These are phyloP conservation scores for Colletotrichum nymphaeae DNA, from an alignment of 2,329 filamentous ascomycete genomes.

Conservation along the genomic window DNA sequence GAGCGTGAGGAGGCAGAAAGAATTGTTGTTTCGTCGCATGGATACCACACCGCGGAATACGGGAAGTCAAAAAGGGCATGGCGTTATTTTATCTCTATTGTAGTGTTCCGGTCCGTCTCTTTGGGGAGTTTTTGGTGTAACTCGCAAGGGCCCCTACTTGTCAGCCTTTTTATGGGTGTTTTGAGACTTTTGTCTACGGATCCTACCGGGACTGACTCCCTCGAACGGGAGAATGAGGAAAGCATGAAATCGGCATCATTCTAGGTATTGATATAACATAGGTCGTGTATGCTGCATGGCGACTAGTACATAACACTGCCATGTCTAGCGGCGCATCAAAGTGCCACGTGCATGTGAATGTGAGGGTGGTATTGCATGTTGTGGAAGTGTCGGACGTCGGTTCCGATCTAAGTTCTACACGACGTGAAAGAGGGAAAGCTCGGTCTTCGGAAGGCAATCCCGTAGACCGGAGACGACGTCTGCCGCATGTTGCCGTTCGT, in stretches of 20 bases:
- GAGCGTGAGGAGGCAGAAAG: not conserved
- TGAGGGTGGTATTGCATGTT: not conserved
- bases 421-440: too few relatives aligned
- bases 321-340: not conserved
- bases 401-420: not conserved
- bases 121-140: not conserved
- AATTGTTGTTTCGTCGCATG: too few relatives aligned
- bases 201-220: slow-evolving; percentile 8
- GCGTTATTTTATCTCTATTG: slow-evolving; percentile 14
- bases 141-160: not conserved
- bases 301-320: not conserved
- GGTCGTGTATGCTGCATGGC: too few relatives aligned
- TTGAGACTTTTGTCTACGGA: not conserved
- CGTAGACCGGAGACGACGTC: not conserved
- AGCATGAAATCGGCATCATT: not conserved
- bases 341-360: not conserved
- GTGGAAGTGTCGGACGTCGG: not conserved
- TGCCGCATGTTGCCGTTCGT: not conserved
- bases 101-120: not conserved
- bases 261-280: slow-evolving; percentile 8
- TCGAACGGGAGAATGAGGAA: not conserved
- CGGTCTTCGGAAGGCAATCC: not conserved
- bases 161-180: not conserved
- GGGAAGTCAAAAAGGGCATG: not conserved
- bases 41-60: not conserved